Evolutionary conservation across 305 asterid genomes (phyloP).

Genomic region (Fraxinus platypoda): DNA sequence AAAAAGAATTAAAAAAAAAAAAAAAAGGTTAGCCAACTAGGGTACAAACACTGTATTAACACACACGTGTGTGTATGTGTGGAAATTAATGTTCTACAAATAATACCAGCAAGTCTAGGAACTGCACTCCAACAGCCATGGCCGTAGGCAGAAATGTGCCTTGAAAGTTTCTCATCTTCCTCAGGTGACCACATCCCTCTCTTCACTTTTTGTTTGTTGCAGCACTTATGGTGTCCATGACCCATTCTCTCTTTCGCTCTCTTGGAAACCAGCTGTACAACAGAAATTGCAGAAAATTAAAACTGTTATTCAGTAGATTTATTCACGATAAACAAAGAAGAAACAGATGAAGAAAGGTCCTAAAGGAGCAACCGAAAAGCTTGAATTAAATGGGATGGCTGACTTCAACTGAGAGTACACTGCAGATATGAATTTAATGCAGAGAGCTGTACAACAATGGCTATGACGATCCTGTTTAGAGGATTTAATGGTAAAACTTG

Average conservation of each 20-base stretch:
- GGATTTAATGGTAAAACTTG: neutral
- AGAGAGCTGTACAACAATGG: neutral
- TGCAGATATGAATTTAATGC: constrained; percentile 30
- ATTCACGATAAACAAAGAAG: constrained; percentile 12
- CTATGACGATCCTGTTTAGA: neutral
- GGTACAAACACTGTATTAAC: neutral
- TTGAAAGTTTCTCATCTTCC: constrained; percentile 51
- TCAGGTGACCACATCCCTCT: constrained; percentile 56
- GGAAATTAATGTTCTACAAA: neutral
- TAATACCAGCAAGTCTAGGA: constrained; percentile 45
- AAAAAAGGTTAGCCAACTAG: neutral
- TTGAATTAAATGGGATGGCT: neutral
- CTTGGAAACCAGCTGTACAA: neutral
- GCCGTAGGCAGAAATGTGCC: constrained; percentile 39
- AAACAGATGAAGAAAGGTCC: neutral
- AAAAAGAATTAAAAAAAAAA: too few species aligned
- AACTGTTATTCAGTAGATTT: neutral
- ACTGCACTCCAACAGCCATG: constrained; percentile 54
- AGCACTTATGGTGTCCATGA: constrained; percentile 51
- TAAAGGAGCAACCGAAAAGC: neutral
- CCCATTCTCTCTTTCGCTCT: constrained; percentile 18
- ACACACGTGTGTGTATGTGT: neutral
- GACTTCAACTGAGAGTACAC: constrained; percentile 22
- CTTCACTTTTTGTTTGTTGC: constrained; percentile 53
- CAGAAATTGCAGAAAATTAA: neutral